These are phyloP conservation scores for Lenzites betulinus DNA, from an alignment of 768 basidiomycete genomes.

Conservation along the genomic window DNA sequence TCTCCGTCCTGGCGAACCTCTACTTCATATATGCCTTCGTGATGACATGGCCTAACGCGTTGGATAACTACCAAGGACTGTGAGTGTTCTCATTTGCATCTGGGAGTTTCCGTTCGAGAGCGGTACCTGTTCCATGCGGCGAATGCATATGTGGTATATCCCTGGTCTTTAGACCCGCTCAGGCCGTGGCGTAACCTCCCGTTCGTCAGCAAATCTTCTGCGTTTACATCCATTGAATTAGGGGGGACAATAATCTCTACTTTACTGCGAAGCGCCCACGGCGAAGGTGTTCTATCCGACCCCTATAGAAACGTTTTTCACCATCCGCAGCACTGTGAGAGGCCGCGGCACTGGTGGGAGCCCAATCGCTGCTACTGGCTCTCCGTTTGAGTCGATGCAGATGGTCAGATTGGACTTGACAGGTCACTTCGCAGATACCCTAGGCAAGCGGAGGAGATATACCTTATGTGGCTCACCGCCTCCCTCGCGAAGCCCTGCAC, in stretches of 20 bases:
- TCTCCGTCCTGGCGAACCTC: slow-evolving; percentile 16
- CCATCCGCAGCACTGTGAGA: slow-evolving; percentile 5
- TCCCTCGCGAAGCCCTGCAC: background rate
- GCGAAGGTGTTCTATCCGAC: too few species aligned
- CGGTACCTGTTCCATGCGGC: too few species aligned
- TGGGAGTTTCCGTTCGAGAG: too few species aligned
- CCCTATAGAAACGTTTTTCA: background rate
- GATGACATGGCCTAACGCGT: slow-evolving; percentile 8
- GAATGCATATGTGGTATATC: too few species aligned
- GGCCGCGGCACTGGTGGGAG: background rate
- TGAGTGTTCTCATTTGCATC: slow-evolving; percentile 18
- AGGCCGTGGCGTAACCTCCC: too few species aligned
- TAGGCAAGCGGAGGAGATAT: background rate
- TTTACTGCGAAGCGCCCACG: too few species aligned
- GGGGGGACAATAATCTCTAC: too few species aligned
- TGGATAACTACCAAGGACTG: slow-evolving; percentile 25
- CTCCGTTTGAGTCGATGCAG: background rate
- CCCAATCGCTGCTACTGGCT: background rate
- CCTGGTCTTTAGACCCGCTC: too few species aligned
- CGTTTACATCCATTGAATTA: too few species aligned
- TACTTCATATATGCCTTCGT: slow-evolving; percentile 1
- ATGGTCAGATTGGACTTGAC: background rate
- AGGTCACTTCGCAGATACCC: background rate
- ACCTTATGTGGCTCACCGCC: background rate
- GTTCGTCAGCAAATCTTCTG: too few species aligned